Percentiles rank a stretch among this genome's conserved stretches.
phyloP scores from a whole-genome alignment of 2,329 filamentous ascomycete species.

The Clarireedia sp. region DNA sequence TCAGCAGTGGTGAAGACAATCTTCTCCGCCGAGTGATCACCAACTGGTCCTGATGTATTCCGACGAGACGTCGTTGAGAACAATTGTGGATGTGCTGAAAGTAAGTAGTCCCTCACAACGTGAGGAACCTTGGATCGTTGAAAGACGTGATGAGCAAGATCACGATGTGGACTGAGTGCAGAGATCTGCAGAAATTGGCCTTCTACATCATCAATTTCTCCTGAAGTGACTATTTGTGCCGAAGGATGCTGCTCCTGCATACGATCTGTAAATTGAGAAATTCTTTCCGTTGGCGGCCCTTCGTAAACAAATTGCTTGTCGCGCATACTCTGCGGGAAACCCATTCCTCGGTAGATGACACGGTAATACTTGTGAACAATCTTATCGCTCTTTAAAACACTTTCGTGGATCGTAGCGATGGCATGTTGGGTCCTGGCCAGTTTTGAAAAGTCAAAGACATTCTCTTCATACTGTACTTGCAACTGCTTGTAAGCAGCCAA shows the following conservation, averaged over 20 bases:
- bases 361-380: conserved; percentile 81
- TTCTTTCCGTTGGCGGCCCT: conserved; percentile 66
- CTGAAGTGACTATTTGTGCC: conserved; percentile 68
- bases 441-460: conserved; percentile 85
- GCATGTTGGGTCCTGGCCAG: conserved; percentile 81
- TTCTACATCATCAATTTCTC: conserved; percentile 71
- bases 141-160: conserved; percentile 75
- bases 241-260: conserved; percentile 86
- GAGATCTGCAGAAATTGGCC: conserved; percentile 85
- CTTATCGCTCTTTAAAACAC: conserved; percentile 72
- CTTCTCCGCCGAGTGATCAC: conserved; percentile 76
- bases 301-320: conserved; percentile 94
- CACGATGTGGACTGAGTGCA: conserved; percentile 71
- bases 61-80: conserved; percentile 73
- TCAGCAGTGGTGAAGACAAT: conserved; percentile 76
- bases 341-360: conserved; percentile 80
- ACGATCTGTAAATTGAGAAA: conserved; percentile 76
- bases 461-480: conserved; percentile 82
- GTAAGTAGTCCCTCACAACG: conserved; percentile 76
- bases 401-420: conserved; percentile 88
- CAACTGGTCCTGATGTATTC: conserved; percentile 58
- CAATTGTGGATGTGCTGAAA: conserved; percentile 66
- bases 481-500: conserved; percentile 85
- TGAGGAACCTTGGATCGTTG: conserved; percentile 80
- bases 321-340: conserved; percentile 71